Conservation (phyloP, 1,139 yeast genomes). For the Geotrichum reessii region DNA sequence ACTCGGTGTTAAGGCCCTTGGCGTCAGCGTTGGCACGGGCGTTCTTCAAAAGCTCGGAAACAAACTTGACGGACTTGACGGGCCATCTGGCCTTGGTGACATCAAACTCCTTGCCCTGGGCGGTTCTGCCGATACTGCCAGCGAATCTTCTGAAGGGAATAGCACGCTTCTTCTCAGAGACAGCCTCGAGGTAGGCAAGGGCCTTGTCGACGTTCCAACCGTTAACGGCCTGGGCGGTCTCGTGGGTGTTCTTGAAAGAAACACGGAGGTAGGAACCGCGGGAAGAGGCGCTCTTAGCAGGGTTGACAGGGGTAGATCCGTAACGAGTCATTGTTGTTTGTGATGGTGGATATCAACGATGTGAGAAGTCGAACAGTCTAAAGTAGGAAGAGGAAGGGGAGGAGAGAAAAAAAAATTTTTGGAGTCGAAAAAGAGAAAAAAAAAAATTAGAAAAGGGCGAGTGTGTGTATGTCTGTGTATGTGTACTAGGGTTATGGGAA, state of each 20-base stretch:
- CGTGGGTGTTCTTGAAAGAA: slow-evolving; percentile 99
- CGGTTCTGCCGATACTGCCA: slow-evolving; percentile 97
- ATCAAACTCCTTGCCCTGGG: slow-evolving; percentile 99
- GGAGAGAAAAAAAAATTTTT: not conserved
- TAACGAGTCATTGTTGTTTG: slow-evolving; percentile 68
- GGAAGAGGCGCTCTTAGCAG: slow-evolving; percentile 98
- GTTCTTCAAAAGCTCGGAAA: slow-evolving; percentile 90
- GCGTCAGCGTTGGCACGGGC: slow-evolving; percentile 99
- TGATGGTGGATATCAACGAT: slow-evolving; percentile 15
- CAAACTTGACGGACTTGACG: slow-evolving; percentile 93
- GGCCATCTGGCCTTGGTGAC: slow-evolving; percentile 99
- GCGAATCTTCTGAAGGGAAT: slow-evolving; percentile 98
- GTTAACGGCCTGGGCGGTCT: slow-evolving; percentile 95
- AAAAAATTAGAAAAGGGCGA: not conserved
- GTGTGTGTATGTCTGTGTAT: too few relatives aligned
- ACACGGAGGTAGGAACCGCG: slow-evolving; percentile 99
- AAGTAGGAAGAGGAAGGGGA: not conserved
- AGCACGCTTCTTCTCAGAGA: slow-evolving; percentile 97
- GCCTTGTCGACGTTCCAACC: slow-evolving; percentile 98
- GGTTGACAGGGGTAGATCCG: slow-evolving; percentile 99
- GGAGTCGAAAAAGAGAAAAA: slow-evolving; percentile 1
- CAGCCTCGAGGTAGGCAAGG: slow-evolving; percentile 93
- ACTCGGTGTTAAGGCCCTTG: slow-evolving; percentile 94
- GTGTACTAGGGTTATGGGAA: not conserved
- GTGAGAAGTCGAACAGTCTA: slow-evolving; percentile 12